Conservation (phyloP, 768 basidiomycete species). For the Termitomyces sp. region DNA sequence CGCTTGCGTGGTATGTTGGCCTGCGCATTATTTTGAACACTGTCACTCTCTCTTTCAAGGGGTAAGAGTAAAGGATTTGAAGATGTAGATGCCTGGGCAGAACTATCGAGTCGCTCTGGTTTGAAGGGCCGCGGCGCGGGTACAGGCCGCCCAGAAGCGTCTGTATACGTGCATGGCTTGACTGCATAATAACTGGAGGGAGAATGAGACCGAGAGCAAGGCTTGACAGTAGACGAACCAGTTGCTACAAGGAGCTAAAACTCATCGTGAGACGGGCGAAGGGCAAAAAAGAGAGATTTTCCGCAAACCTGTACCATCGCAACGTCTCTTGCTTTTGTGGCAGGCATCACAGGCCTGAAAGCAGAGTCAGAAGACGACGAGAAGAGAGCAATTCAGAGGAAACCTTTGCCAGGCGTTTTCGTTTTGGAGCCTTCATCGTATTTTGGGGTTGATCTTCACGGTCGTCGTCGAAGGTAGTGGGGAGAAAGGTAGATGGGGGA, state of each 20-base stretch:
- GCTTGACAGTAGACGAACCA: constrained; percentile 44
- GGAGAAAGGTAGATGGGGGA: constrained; percentile 19
- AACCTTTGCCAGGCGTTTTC: constrained; percentile 54
- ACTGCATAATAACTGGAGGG: constrained; percentile 69
- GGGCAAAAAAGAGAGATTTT: constrained; percentile 6
- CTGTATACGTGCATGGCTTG: constrained; percentile 79
- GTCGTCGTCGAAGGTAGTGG: constrained; percentile 23
- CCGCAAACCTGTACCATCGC: constrained; percentile 71
- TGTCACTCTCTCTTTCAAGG: constrained; percentile 34
- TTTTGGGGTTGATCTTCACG: constrained; percentile 24
- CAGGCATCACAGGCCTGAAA: constrained; percentile 72
- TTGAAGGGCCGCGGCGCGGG: constrained; percentile 61
- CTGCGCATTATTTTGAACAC: constrained; percentile 17
- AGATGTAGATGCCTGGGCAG: constrained; percentile 16
- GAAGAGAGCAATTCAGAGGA: not conserved
- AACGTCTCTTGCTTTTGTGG: constrained; percentile 81
- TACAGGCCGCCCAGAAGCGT: constrained; percentile 74
- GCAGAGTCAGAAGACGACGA: constrained; percentile 10
- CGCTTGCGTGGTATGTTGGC: constrained; percentile 39
- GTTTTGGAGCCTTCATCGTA: constrained; percentile 46
- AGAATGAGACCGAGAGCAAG: constrained; percentile 6
- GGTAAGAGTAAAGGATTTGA: constrained; percentile 23
- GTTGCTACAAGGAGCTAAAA: constrained; percentile 73
- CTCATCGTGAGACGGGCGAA: constrained; percentile 12
- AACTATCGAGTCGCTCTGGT: constrained; percentile 32